phyloP scores from a whole-genome alignment of 306 rosid genomes.

The Castanospermum australe region DNA sequence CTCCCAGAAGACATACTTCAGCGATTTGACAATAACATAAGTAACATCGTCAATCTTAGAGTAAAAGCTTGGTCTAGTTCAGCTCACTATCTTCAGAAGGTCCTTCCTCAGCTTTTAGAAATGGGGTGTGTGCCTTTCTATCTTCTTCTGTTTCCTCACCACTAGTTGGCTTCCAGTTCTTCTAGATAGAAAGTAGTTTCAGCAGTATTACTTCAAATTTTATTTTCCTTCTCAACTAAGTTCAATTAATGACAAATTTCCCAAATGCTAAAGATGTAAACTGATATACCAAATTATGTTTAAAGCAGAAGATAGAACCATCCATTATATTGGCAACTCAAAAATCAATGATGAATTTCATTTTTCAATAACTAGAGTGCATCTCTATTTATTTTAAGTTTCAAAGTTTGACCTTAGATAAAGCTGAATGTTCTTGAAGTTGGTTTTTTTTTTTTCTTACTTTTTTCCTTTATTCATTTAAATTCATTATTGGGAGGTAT shows the following conservation, averaged over 20 bases:
- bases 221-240: conserved; percentile 13
- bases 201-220: background rate
- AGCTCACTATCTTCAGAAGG: conserved; percentile 82
- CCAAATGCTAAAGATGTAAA: conserved; percentile 14
- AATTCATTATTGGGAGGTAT: too few species aligned
- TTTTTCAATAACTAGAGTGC: too few species aligned
- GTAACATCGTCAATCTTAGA: conserved; percentile 90
- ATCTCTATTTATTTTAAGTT: too few species aligned
- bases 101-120: conserved; percentile 80
- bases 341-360: background rate
- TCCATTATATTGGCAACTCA: background rate
- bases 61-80: conserved; percentile 97
- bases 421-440: too few species aligned
- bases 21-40: conserved; percentile 79
- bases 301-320: background rate
- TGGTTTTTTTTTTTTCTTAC: too few species aligned
- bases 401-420: too few species aligned
- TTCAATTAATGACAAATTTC: conserved; percentile 18
- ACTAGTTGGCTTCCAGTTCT: conserved; percentile 23
- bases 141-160: conserved; percentile 15
- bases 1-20: conserved; percentile 75
- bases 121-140: conserved; percentile 58
- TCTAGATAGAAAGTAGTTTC: conserved; percentile 2
- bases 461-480: too few species aligned
- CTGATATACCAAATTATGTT: background rate